These are phyloP conservation scores for Rhizophagus sp. DNA, from an alignment of 192 early-diverging fungal genomes.

Conservation along the genomic window DNA sequence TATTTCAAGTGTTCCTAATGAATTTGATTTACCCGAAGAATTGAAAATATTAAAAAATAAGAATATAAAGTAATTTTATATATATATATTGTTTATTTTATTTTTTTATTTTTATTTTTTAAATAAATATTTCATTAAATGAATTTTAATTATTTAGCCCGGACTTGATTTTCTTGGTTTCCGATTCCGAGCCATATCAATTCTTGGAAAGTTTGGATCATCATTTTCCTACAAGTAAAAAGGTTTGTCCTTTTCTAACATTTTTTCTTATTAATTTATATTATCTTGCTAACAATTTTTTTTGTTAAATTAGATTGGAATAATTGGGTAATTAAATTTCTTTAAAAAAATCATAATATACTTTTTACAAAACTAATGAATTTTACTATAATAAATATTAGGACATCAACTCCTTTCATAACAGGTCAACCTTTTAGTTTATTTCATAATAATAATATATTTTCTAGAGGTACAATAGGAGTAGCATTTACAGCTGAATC, in stretches of 20 bases:
- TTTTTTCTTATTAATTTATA: not conserved
- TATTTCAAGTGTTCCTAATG: not conserved
- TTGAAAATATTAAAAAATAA: not conserved
- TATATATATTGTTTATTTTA: no score
- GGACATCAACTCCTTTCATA: constrained; percentile 55
- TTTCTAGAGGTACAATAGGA: constrained; percentile 51
- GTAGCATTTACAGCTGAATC: constrained; percentile 37
- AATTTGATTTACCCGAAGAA: constrained; percentile 8
- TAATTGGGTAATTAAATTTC: constrained; percentile 35
- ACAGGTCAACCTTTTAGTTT: constrained; percentile 53
- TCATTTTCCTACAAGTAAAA: constrained; percentile 40
- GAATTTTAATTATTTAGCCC: not conserved
- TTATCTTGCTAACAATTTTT: not conserved
- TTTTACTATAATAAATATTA: not conserved
- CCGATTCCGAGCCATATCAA: constrained; percentile 56
- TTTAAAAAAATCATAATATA: not conserved
- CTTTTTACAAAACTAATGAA: not conserved
- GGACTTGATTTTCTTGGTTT: constrained; percentile 38
- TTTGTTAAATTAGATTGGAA: constrained; percentile 34
- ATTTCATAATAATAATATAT: constrained; percentile 44
- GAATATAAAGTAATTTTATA: not conserved
- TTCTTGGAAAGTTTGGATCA: constrained; percentile 51
- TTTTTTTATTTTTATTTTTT: not conserved
- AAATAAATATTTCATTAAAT: not conserved
- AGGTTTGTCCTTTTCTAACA: constrained; percentile 22